Percentiles rank a stretch among this genome's conserved stretches.
phyloP scores from a whole-genome alignment of 2,329 filamentous ascomycete genomes.

The Cladorrhinum sp. region DNA sequence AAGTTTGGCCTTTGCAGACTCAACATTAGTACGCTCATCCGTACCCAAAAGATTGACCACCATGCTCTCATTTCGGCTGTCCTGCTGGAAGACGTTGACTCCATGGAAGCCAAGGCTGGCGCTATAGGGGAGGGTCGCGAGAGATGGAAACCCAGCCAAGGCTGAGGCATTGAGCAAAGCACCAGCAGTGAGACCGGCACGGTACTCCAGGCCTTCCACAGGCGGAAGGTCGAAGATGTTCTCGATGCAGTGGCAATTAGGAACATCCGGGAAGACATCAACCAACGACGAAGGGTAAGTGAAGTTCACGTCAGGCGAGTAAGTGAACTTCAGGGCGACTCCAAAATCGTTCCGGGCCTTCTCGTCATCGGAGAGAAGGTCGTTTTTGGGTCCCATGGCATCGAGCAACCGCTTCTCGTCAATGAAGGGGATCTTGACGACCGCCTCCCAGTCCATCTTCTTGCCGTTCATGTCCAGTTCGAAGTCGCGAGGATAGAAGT shows the following conservation, averaged over 20 bases:
- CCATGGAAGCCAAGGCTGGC: slow-evolving; percentile 82
- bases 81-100: slow-evolving; percentile 91
- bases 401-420: slow-evolving; percentile 80
- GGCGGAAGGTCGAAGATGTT: slow-evolving; percentile 95
- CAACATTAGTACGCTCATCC: slow-evolving; percentile 66
- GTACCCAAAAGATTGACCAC: slow-evolving; percentile 78
- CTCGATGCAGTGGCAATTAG: slow-evolving; percentile 84
- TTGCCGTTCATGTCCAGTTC: slow-evolving; percentile 99
- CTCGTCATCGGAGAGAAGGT: slow-evolving; percentile 73
- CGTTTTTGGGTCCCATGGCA: slow-evolving; percentile 84
- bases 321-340: slow-evolving; percentile 88
- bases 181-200: slow-evolving; percentile 78
- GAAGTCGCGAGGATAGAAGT: slow-evolving; percentile 97
- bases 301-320: slow-evolving; percentile 72
- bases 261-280: slow-evolving; percentile 86
- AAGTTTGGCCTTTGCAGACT: slow-evolving; percentile 73
- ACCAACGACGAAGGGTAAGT: slow-evolving; percentile 83
- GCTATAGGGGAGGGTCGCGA: slow-evolving; percentile 81
- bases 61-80: slow-evolving; percentile 96
- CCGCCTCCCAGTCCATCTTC: slow-evolving; percentile 99
- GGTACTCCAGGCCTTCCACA: slow-evolving; percentile 83
- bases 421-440: slow-evolving; percentile 98
- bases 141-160: slow-evolving; percentile 88
- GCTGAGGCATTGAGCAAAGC: slow-evolving; percentile 78
- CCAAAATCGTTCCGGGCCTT: slow-evolving; percentile 85